phyloP scores from a whole-genome alignment of 2,329 filamentous ascomycete species.

The Exophiala calicioides region DNA sequence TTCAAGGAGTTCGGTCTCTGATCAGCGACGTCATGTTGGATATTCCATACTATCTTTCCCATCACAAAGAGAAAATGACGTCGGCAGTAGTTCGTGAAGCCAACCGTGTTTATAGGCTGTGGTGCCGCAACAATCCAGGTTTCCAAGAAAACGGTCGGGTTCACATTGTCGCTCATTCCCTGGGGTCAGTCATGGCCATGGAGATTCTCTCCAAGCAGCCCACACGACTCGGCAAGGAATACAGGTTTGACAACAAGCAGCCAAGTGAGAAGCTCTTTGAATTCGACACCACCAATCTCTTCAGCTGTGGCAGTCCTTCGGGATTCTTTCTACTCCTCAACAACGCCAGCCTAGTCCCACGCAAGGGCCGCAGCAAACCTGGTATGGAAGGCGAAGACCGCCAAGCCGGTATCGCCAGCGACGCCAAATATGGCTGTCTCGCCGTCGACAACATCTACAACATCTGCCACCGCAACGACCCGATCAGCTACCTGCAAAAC shows the following conservation, averaged over 20 bases:
- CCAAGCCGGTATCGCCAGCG: slow-evolving; percentile 67
- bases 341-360: slow-evolving; percentile 67
- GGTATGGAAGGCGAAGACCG: slow-evolving; percentile 67
- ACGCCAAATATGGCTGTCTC: slow-evolving; percentile 81
- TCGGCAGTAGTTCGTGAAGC: slow-evolving; percentile 84
- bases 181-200: slow-evolving; percentile 91
- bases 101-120: slow-evolving; percentile 91
- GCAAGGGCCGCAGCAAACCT: slow-evolving; percentile 73
- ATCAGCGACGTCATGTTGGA: slow-evolving; percentile 98
- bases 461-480: slow-evolving; percentile 72
- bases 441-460: slow-evolving; percentile 98
- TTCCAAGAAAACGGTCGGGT: slow-evolving; percentile 81
- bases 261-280: slow-evolving; percentile 68
- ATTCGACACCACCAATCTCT: slow-evolving; percentile 87
- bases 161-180: slow-evolving; percentile 88
- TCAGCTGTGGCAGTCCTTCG: slow-evolving; percentile 84
- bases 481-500: slow-evolving; percentile 90
- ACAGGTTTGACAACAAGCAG: slow-evolving; percentile 40
- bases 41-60: slow-evolving; percentile 95
- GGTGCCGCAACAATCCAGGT: slow-evolving; percentile 89
- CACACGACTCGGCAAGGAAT: slow-evolving; percentile 60
- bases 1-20: slow-evolving; percentile 88
- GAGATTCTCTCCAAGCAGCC: slow-evolving; percentile 91
- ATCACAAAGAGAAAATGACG: slow-evolving; percentile 95
- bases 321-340: slow-evolving; percentile 92